Conservation (phyloP, 129 eudicot species). For the Flaveria trinervia region DNA sequence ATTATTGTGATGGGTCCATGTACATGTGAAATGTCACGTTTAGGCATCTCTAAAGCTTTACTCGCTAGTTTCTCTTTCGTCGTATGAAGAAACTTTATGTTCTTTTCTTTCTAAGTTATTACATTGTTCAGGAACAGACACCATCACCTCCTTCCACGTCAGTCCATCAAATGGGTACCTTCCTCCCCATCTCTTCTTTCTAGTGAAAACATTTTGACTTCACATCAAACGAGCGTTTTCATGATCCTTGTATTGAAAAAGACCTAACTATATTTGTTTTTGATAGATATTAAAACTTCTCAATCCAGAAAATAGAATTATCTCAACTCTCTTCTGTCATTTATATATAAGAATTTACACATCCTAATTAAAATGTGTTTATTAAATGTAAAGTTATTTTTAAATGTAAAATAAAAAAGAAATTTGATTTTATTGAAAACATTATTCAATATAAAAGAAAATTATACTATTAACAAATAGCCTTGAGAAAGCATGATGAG, state of each 20-base stretch:
- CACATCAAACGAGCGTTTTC: too few relatives aligned
- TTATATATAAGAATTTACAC: background rate
- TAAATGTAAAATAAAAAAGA: background rate
- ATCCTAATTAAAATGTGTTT: background rate
- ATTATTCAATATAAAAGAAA: background rate
- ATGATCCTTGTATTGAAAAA: too few relatives aligned
- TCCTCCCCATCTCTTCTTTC: too few relatives aligned
- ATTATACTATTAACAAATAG: background rate
- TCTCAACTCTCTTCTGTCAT: background rate
- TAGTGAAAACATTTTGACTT: too few relatives aligned
- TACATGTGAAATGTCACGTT: slow-evolving; percentile 35
- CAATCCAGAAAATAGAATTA: background rate
- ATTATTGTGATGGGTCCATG: slow-evolving; percentile 27
- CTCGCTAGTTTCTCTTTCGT: background rate
- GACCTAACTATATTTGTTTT: background rate
- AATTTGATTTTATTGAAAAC: background rate
- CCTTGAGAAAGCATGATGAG: background rate
- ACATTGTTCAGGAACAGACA: too few relatives aligned
- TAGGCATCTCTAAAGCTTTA: background rate
- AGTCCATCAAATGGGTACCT: too few relatives aligned
- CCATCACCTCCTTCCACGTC: too few relatives aligned
- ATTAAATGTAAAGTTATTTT: background rate
- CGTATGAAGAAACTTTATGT: background rate
- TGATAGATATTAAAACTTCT: background rate
- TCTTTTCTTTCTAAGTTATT: background rate